Evolutionary conservation across 306 rosid genomes (phyloP), one percentile per base, ranked within the genome.

Genomic region (Ochetophila trinervis): DNA sequence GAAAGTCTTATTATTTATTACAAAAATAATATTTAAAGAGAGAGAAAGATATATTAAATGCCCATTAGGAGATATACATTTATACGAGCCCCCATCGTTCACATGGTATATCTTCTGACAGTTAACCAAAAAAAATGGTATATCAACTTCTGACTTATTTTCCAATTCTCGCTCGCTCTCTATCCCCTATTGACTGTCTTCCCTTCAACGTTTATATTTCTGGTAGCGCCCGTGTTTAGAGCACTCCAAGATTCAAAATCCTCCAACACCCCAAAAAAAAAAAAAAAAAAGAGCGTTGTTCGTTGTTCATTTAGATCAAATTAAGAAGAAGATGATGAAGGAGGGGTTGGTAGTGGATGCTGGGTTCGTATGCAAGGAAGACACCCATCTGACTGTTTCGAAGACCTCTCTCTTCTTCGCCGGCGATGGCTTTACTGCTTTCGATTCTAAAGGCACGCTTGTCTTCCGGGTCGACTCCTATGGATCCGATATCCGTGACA

Each of bases 381-480:
- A 87, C 52, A 87, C 87, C 3, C 60, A 54, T 6, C 83, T 93
- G 52, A 93, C 98, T 12, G 93, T 93, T 24, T 84, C 85, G 15
- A 93, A 89, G 62, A 93, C 98, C n/a, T 87, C 94, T 58, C 68
- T 85, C 18, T 93, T 93, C 75, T 89, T 85, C 80, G 44, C 76
- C 8, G 93, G 93, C 51, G 98, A 93, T 62, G 98, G 98, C 11
- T 93, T 84, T 81, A 74, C 83, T 0, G 98, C 76, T n/a, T 93
- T 87, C 68, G 91, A 93, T 30, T 76, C 61, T 77, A 80, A 83
- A 24, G 97, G 94, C 34, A 80, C 80, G 2, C 78, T 89, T 37
- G 87, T 89, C 21, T 89, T 93, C 76, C 91, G 98, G n/a, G 94
- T 93, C 52, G 97, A 89, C 68, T 77, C 91, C 0, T 93, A 89